Percentiles rank a stretch among this genome's conserved stretches.
Evolutionary conservation across 1,284 basidiomycete species (phyloP).

Genomic region (Rhodotorula mucilaginosa): DNA sequence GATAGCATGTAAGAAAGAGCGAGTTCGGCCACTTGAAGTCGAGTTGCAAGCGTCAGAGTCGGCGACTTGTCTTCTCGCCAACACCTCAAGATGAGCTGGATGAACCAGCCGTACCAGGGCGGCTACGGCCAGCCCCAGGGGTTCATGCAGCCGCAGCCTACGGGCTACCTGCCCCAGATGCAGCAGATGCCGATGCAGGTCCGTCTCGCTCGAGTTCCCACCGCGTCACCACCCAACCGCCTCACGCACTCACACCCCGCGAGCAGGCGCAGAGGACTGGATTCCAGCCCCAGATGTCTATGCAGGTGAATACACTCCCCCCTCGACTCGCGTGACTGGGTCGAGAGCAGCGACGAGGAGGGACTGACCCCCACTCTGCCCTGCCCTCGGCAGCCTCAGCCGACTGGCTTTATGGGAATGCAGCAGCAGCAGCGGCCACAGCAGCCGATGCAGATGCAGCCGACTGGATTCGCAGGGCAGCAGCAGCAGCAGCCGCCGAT

Average conservation of each 20-base stretch:
- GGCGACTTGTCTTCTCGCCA: not conserved
- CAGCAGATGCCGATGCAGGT: conserved; percentile 44
- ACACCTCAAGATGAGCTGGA: conserved; percentile 22
- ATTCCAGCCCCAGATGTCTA: conserved; percentile 17
- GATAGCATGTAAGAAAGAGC: too few species aligned
- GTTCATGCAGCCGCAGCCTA: conserved; percentile 49
- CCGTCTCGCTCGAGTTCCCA: conserved; percentile 5
- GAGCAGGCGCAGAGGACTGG: conserved; percentile 30
- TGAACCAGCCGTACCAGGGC: conserved; percentile 35
- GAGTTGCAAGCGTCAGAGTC: not conserved
- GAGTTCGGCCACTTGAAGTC: not conserved
- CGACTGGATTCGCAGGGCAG: conserved; percentile 40
- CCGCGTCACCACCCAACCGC: conserved; percentile 17
- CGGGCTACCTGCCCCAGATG: conserved; percentile 53
- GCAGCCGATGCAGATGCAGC: conserved; percentile 46
- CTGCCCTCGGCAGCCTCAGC: conserved; percentile 36
- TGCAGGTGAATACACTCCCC: conserved; percentile 9
- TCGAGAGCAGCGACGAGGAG: too few species aligned
- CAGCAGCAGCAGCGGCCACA: not conserved
- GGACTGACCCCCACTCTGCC: too few species aligned
- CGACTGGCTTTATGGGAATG: conserved; percentile 48
- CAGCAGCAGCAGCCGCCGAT: conserved; percentile 10
- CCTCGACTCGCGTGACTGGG: too few species aligned
- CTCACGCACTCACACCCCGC: too few species aligned
- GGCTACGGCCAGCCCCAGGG: conserved; percentile 34